A percentile compares a stretch with the other conserved stretches of the same genome.
Evolutionary conservation across 768 basidiomycete species (phyloP).

Genomic region (Leccinum sublutescens): DNA sequence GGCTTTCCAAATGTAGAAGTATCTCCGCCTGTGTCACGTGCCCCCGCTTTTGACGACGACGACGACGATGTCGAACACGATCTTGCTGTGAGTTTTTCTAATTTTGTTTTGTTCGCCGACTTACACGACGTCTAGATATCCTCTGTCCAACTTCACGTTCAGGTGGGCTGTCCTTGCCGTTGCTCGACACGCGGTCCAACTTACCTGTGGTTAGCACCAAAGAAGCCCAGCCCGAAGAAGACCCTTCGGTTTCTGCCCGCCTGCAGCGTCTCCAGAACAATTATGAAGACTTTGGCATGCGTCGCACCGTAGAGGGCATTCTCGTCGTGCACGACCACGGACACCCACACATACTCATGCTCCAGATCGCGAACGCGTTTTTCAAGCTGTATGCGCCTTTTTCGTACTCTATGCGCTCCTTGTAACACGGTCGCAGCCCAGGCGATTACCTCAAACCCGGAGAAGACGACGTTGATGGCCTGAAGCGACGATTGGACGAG

Average conservation of each 20-base stretch:
- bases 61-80: constrained; percentile 48
- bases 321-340: constrained; percentile 92
- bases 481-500: constrained; percentile 86
- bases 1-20: constrained; percentile 29
- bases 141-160: constrained; percentile 89
- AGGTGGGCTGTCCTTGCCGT: constrained; percentile 45
- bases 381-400: constrained; percentile 84
- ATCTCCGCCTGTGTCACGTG: constrained; percentile 15
- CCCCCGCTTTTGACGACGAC: not conserved
- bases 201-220: constrained; percentile 65
- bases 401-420: not conserved
- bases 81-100: constrained; percentile 37
- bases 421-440: constrained; percentile 50
- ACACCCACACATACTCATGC: constrained; percentile 95
- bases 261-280: constrained; percentile 93
- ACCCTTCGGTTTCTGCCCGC: constrained; percentile 92
- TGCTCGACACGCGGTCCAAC: constrained; percentile 1
- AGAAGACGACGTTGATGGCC: constrained; percentile 88
- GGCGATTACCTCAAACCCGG: constrained; percentile 99
- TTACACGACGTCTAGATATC: constrained; percentile 52
- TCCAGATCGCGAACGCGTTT: constrained; percentile 98
- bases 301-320: constrained; percentile 83
- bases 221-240: constrained; percentile 96
- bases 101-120: not conserved
- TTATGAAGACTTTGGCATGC: constrained; percentile 97